Conservation (phyloP, 2,329 filamentous ascomycete species). For the Epichloe festucae region DNA sequence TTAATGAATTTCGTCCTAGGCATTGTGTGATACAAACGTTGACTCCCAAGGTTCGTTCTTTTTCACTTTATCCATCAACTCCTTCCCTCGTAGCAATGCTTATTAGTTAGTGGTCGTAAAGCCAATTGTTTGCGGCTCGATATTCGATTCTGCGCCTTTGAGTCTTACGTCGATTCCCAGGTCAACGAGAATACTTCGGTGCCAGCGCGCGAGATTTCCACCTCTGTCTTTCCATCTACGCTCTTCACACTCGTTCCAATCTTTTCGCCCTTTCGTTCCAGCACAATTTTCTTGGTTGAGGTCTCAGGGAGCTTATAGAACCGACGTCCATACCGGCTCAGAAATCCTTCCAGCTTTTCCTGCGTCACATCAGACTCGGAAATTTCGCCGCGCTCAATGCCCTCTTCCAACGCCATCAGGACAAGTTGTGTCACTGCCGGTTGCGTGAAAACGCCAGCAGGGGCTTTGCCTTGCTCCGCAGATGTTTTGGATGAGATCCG, state of each 20-base stretch:
- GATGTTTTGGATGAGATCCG: conserved; percentile 43
- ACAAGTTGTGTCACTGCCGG: conserved; percentile 55
- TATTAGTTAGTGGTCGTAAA: no score
- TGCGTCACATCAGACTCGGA: conserved; percentile 38
- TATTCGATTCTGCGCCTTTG: neutral
- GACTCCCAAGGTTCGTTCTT: no score
- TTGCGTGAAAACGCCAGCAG: conserved; percentile 72
- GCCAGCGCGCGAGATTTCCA: conserved; percentile 30
- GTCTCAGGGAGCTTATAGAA: conserved; percentile 35
- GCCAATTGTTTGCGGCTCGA: neutral
- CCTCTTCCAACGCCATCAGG: conserved; percentile 48
- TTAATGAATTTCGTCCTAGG: no score
- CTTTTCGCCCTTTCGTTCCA: conserved; percentile 28
- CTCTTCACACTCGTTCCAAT: conserved; percentile 27
- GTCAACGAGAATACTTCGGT: conserved; percentile 28
- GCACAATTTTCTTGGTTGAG: conserved; percentile 17
- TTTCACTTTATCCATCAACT: no score
- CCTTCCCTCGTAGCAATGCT: no score
- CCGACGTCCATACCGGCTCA: conserved; percentile 36
- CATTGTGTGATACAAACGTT: no score
- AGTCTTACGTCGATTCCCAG: conserved; percentile 14
- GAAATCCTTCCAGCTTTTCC: conserved; percentile 40
- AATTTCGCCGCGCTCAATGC: conserved; percentile 39
- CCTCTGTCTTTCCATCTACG: conserved; percentile 25
- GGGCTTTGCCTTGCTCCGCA: conserved; percentile 35